Evolutionary conservation across 2,329 filamentous ascomycete genomes (phyloP), one percentile per base, ranked within the genome.

Genomic region (Fusarium algeriense): DNA sequence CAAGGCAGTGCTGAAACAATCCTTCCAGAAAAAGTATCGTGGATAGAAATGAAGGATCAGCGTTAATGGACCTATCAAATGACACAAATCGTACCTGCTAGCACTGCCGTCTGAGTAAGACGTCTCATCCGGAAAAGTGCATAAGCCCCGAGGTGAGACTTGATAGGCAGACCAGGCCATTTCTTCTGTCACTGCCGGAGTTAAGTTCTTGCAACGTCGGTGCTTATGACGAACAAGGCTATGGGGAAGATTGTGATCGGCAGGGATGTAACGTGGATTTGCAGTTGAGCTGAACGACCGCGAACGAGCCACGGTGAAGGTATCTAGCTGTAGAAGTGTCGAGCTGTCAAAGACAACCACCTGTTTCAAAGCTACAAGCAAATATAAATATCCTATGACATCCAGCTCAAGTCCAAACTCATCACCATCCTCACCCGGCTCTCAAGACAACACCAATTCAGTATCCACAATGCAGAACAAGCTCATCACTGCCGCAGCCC

Each of bases 401-500:
- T 28, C 40, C 7, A 28, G 0, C 23, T 8, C 14, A 15, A 32
- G 37, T 6, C 23, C 8, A 44, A 46, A 23, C 17, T 40, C 55
- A 37, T 17, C 37, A 50, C 6, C 34, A 41, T 30, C 43, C 28
- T 20, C 49, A 63, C 7, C 14, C 34, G 46, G 8, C 9, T 49
- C 19, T 17, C 26, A 14, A 28, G 13, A 45, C 32, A 35, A 15
- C 9, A 34, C 6, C 23, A 35, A 17, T 11, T 4, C 23, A 55
- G n/a, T 11, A 19, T 35, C 13, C 46, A 69, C 5, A 26, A 73
- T 73, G 70, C 70, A 73, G 41, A 73, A 56, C 40, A 73, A 55
- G 43, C 4, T 73, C 14, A 20, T 73, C 17, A 45, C 67, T 3
- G 70, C 64, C 11, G 58, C 60, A 17, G 68, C 64, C 17, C 44